These are phyloP conservation scores for Colletotrichum cereale DNA, from an alignment of 2,329 filamentous ascomycete species.

Conservation along the genomic window DNA sequence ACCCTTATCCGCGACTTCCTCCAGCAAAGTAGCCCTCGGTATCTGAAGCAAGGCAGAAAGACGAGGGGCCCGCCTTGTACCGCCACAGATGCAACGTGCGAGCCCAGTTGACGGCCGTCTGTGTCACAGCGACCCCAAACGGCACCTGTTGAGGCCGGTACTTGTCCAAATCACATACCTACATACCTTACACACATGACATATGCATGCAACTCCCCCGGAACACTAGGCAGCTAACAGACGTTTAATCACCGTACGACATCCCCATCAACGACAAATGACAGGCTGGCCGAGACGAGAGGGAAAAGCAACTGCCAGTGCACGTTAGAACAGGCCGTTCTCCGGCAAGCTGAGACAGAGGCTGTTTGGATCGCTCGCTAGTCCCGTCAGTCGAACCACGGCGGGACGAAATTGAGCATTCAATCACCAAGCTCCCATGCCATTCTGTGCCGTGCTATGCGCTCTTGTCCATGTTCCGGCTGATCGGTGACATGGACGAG, in stretches of 20 bases:
- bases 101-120: slow-evolving; percentile 20
- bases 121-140: slow-evolving; percentile 13
- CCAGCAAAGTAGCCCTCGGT: slow-evolving; percentile 16
- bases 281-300: not conserved
- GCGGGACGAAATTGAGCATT: slow-evolving; percentile 19
- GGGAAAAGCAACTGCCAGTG: slow-evolving; percentile 20
- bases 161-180: slow-evolving; percentile 34
- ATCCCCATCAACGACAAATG: not conserved
- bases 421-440: not conserved
- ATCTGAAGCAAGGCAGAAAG: not conserved
- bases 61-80: slow-evolving; percentile 7
- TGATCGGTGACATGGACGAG: slow-evolving; percentile 13
- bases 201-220: slow-evolving; percentile 37
- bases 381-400: not conserved
- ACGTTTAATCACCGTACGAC: slow-evolving; percentile 9
- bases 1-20: slow-evolving; percentile 32
- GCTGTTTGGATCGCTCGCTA: slow-evolving; percentile 19
- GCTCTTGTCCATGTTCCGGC: not conserved
- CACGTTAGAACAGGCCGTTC: slow-evolving; percentile 13
- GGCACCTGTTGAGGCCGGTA: slow-evolving; percentile 32
- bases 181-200: slow-evolving; percentile 29
- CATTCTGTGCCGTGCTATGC: not conserved
- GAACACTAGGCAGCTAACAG: slow-evolving; percentile 16
- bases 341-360: slow-evolving; percentile 29
- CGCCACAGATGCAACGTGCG: slow-evolving; percentile 6